Evolutionary conservation across 2,329 filamentous ascomycete genomes (phyloP), one percentile per base, ranked within the genome.

Genomic region (Parastagonospora nodorum): DNA sequence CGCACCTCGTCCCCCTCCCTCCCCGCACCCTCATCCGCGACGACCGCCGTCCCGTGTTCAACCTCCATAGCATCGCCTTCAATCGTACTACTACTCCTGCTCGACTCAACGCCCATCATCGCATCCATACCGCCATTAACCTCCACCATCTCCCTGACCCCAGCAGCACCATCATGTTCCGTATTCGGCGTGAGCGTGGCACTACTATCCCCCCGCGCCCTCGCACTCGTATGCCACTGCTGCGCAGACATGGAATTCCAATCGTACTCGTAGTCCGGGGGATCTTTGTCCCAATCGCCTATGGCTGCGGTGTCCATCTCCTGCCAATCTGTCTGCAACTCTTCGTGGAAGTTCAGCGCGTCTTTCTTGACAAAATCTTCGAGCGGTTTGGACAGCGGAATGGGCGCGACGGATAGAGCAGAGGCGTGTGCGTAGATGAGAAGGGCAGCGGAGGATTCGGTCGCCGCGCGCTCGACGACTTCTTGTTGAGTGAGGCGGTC

Each of bases 341-440:
- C 68, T 30, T 71, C 58, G 19, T 66, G 36, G 45, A 74, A 73
- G n/a, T 48, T 56, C 2, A 64, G 58, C 40, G 81, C 82, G 57
- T 84, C 81, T 37, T 67, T 68, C 30, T 77, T 73, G n/a, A 82
- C 76, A 50, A 84, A 83, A 27, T 73, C 59, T 35, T 63, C 42
- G 10, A 74, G 64, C 0, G 67, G 54, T 16, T 60, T 58, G 12
- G 69, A 45, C 2, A 72, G 51, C 5, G 63, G 63, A 2, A 57
- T 27, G 6, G 50, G 57, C 4, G 51, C 38, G 16, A 55, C 43
- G 8, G 61, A 56, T 6, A 57, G 59, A 1, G 72, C 72, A 10
- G 64, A 63, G 3, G 82, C 78, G 58, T 78, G 84, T 15, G 83
- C 84, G 63, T 87, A 87, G 2, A 87, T 79, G 8, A 87, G 76